Conservation (phyloP, 768 basidiomycete species). For the Cyathus striatus region DNA sequence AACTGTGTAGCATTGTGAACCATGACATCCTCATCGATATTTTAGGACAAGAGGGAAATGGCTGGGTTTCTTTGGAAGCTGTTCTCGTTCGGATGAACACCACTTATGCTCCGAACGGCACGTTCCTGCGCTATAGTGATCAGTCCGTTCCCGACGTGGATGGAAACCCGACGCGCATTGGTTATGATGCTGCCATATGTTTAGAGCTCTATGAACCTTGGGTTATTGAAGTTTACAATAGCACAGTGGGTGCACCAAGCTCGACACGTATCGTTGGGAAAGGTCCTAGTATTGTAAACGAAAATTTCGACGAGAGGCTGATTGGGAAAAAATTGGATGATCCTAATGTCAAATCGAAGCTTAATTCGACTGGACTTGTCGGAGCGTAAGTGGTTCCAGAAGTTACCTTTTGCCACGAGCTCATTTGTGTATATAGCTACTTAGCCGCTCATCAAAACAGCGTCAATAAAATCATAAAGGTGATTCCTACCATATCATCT, state of each 20-base stretch:
- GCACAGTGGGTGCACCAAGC: too few relatives aligned
- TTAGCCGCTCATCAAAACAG: too few relatives aligned
- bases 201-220: too few relatives aligned
- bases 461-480: slow-evolving; percentile 19
- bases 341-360: too few relatives aligned
- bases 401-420: too few relatives aligned
- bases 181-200: slow-evolving; percentile 34
- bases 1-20: neutral
- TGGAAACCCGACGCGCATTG: slow-evolving; percentile 26
- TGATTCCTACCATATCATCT: slow-evolving; percentile 27
- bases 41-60: too few relatives aligned
- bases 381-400: slow-evolving; percentile 14
- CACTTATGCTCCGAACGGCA: slow-evolving; percentile 21
- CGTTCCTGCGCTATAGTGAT: too few relatives aligned
- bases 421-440: too few relatives aligned
- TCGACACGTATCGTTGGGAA: too few relatives aligned
- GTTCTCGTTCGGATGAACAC: slow-evolving; percentile 31
- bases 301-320: slow-evolving; percentile 7
- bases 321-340: slow-evolving; percentile 16
- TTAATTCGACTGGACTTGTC: slow-evolving; percentile 22
- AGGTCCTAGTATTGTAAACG: slow-evolving; percentile 17
- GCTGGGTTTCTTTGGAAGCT: slow-evolving; percentile 28
- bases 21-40: slow-evolving; percentile 6
- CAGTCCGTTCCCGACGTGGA: slow-evolving; percentile 12
- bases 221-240: too few relatives aligned